Percentiles rank a stretch among this genome's conserved stretches.
Conservation (phyloP, 2,329 filamentous ascomycete species). For the Botrytis fabae region DNA sequence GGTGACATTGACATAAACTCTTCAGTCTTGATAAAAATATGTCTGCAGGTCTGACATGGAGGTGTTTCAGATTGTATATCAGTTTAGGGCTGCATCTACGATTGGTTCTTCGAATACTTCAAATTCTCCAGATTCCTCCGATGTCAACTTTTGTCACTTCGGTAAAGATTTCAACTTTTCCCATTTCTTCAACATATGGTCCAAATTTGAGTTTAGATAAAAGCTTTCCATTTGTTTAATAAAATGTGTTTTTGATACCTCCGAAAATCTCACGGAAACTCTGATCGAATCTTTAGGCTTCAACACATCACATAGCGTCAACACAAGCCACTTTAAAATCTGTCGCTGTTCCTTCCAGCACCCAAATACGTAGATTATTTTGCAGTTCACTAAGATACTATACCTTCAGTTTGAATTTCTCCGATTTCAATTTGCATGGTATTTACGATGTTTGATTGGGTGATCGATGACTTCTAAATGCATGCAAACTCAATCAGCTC, state of each 20-base stretch:
- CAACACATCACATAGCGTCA: background rate
- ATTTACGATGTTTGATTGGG: background rate
- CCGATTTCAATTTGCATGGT: background rate
- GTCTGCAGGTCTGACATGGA: background rate
- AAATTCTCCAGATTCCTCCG: background rate
- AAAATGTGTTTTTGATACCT: background rate
- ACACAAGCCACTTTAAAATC: background rate
- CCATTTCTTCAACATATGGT: slow-evolving; percentile 7
- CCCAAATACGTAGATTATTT: background rate
- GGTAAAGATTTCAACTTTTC: background rate
- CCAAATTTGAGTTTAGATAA: background rate
- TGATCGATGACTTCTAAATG: slow-evolving; percentile 1
- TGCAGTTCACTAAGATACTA: background rate
- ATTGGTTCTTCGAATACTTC: background rate
- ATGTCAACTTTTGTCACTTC: background rate
- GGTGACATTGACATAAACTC: slow-evolving; percentile 1
- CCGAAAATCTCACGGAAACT: background rate
- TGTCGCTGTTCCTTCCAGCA: background rate
- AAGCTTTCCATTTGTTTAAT: background rate
- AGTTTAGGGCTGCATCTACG: background rate
- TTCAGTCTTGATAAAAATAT: background rate
- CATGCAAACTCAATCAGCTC: slow-evolving; percentile 9
- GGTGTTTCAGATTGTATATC: background rate
- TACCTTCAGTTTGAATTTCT: background rate
- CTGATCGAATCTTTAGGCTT: background rate